Evolutionary conservation across 202 grass and related monocot species (phyloP), one percentile per base, ranked within the genome.

Genomic region (Panicum hallii): DNA sequence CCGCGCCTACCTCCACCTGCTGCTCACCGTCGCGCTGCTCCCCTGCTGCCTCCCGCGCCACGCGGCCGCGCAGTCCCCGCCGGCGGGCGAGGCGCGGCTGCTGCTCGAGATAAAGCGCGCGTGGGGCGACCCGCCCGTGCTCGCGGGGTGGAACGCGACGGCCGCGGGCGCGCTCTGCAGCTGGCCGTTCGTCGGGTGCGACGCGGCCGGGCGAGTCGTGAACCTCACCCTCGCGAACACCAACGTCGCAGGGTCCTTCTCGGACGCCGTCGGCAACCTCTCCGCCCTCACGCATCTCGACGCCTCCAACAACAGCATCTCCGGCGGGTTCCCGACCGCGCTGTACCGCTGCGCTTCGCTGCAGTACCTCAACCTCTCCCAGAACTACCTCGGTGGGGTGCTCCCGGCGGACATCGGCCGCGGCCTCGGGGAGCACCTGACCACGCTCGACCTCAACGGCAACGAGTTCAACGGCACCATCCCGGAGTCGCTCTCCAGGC

Each of bases 191-290:
- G 80, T 97, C 16, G 12, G 44, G 1, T 94, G 94, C 88, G 82
- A 89, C 38, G 3, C 57, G 8, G 15, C 87, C 38, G 81, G 81
- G 5, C 81, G 30, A 5, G 92, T 97, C 73, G 60, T 63, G 11
- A 14, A 9, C 56, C 82, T 97, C 83, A 19, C n/a, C 28, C 54
- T 97, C 56, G 34, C 0, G 26, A 74, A 0, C 67, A 3, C 56
- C 68, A 32, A 77, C 73, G 46, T 97, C 70, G 3, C 55, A 36
- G 65, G 72, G 8, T 20, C 41, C 1, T 32, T 92, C 50, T 78
- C 92, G 20, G 84, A 77, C 72, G 72, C 91, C 74, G 36, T 97
- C n/a, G 89, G 88, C 70, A 16, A 63, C 16, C 88, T 97, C 73
- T 42, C 72, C 48, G 72, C 3, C 52, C 88, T 97, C 7, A 71